Evolutionary conservation across 2,329 filamentous ascomycete genomes (phyloP).

Genomic region (Lasiodiplodia gonubiensis): DNA sequence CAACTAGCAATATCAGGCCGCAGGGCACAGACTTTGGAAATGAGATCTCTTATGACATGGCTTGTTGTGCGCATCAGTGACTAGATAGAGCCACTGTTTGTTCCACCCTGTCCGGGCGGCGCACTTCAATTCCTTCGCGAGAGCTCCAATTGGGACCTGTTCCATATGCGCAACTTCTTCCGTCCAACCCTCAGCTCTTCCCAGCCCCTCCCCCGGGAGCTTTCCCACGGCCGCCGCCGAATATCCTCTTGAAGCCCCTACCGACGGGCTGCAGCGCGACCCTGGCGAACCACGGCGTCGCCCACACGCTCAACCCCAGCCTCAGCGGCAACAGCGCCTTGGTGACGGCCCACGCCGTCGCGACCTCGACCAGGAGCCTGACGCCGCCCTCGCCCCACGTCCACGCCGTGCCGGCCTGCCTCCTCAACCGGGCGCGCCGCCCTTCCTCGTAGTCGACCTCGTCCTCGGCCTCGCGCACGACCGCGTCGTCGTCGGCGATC

Average conservation of each 20-base stretch:
- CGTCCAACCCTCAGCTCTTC: not conserved
- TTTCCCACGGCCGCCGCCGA: not conserved
- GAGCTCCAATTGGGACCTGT: not conserved
- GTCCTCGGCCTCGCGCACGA: constrained; percentile 52
- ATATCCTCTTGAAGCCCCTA: not conserved
- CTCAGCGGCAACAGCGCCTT: constrained; percentile 82
- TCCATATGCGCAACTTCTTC: too few relatives aligned
- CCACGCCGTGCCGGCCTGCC: constrained; percentile 44
- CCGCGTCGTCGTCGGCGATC: constrained; percentile 50
- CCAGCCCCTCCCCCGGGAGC: not conserved
- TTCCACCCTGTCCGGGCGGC: not conserved
- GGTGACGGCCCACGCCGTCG: constrained; percentile 87
- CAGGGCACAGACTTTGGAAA: not conserved
- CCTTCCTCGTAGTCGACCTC: constrained; percentile 40
- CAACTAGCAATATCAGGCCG: not conserved
- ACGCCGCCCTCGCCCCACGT: constrained; percentile 53
- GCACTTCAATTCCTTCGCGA: not conserved
- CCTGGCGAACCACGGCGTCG: constrained; percentile 89
- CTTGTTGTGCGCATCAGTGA: not conserved
- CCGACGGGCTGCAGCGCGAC: constrained; percentile 37
- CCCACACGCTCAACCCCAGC: constrained; percentile 80
- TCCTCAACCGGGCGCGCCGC: constrained; percentile 34
- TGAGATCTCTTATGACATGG: not conserved
- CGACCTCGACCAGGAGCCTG: constrained; percentile 57
- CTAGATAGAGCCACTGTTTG: not conserved